Conservation (phyloP, 495 filamentous ascomycete genomes). For the Letharia columbiana region DNA sequence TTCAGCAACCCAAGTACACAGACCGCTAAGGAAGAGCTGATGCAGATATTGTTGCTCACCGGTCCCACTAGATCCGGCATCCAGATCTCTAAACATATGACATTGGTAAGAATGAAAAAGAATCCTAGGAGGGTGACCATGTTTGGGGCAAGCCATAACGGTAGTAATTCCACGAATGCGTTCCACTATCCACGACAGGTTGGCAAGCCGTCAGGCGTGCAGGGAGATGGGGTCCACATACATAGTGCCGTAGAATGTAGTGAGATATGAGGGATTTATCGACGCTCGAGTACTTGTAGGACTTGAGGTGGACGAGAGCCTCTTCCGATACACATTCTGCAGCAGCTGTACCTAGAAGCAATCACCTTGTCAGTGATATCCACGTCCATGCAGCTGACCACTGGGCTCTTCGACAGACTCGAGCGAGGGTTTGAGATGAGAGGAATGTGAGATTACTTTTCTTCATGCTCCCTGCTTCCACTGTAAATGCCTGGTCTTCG, state of each 20-base stretch:
- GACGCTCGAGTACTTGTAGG: constrained; percentile 93
- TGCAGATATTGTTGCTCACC: constrained; percentile 40
- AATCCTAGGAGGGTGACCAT: constrained; percentile 96
- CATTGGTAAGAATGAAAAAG: constrained; percentile 83
- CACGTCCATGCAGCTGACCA: neutral
- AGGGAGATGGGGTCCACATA: constrained; percentile 39
- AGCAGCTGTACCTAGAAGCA: constrained; percentile 33
- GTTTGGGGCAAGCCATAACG: constrained; percentile 94
- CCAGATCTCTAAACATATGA: constrained; percentile 66
- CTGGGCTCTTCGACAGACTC: neutral
- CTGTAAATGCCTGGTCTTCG: constrained; percentile 1
- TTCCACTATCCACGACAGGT: constrained; percentile 64
- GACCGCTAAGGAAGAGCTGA: neutral
- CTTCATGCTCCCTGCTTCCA: constrained; percentile 10
- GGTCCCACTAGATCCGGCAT: constrained; percentile 92
- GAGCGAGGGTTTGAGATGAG: neutral
- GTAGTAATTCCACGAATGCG: constrained; percentile 84
- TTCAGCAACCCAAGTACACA: constrained; percentile 26
- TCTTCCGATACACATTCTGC: constrained; percentile 61
- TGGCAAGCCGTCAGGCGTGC: constrained; percentile 2
- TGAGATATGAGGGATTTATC: constrained; percentile 93
- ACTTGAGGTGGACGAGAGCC: constrained; percentile 72
- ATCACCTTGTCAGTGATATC: neutral
- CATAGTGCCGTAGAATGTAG: constrained; percentile 91
- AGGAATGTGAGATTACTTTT: constrained; percentile 3